Evolutionary conservation across 257 asterid genomes (phyloP).

Genomic region (Oldenlandia corymbosa): DNA sequence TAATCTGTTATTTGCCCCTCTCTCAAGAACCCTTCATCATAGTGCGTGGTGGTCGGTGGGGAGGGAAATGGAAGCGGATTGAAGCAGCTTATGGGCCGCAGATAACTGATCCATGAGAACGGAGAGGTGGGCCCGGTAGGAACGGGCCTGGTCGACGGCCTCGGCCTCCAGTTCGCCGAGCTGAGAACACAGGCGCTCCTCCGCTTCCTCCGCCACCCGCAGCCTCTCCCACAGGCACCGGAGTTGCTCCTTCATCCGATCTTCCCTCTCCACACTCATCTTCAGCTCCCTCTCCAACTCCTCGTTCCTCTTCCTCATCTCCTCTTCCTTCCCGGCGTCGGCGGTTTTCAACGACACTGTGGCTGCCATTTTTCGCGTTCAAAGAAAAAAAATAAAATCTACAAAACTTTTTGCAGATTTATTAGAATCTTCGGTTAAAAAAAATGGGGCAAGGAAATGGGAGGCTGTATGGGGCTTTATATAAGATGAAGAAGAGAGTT

Average conservation of each 20-base stretch:
- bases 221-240: constrained; percentile 36
- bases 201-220: constrained; percentile 81
- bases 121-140: constrained; percentile 32
- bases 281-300: constrained; percentile 59
- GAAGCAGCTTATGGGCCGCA: constrained; percentile 28
- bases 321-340: constrained; percentile 22
- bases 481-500: no score
- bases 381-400: no score
- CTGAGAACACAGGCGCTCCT: constrained; percentile 76
- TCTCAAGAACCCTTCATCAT: background rate
- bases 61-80: constrained; percentile 15
- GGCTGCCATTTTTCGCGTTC: constrained; percentile 38
- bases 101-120: constrained; percentile 50
- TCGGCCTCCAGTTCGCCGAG: constrained; percentile 88
- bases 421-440: no score
- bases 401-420: no score
- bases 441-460: no score
- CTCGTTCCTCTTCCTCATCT: constrained; percentile 53
- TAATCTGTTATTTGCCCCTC: no score
- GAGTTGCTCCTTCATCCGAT: constrained; percentile 45
- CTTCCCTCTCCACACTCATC: constrained; percentile 57
- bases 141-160: constrained; percentile 59
- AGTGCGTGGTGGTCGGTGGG: background rate
- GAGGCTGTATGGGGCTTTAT: no score
- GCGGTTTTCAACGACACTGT: constrained; percentile 27